phyloP scores from a whole-genome alignment of 1,284 basidiomycete species.

The Trichosporon sp. region DNA sequence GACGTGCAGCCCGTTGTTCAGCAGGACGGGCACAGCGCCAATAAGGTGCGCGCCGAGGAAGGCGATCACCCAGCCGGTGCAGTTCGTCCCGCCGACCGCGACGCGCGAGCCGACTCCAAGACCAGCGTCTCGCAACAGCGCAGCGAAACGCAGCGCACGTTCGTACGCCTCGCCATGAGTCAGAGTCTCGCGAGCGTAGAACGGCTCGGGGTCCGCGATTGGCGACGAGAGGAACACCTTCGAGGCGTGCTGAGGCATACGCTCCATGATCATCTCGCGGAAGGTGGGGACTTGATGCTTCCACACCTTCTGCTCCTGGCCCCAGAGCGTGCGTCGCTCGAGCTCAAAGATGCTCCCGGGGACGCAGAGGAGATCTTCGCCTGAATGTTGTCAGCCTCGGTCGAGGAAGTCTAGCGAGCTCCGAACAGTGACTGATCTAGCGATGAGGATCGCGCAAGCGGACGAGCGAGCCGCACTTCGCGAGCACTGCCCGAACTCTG shows the following conservation, averaged over 20 bases:
- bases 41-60: conserved; percentile 39
- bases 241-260: not conserved
- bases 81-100: conserved; percentile 38
- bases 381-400: conserved; percentile 5
- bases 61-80: conserved; percentile 30
- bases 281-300: not conserved
- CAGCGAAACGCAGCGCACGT: conserved; percentile 23
- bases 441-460: too few species aligned
- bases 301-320: not conserved
- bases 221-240: conserved; percentile 34
- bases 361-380: conserved; percentile 1
- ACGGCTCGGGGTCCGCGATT: conserved; percentile 4
- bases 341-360: conserved; percentile 4
- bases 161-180: conserved; percentile 29
- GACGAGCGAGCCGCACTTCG: not conserved
- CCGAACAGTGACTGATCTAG: too few species aligned
- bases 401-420: too few species aligned
- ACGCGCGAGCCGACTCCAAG: conserved; percentile 29
- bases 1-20: conserved; percentile 19
- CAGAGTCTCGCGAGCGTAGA: conserved; percentile 14
- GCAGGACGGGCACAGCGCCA: conserved; percentile 33
- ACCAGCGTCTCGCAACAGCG: conserved; percentile 30
- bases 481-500: too few species aligned
- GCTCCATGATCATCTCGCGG: not conserved
- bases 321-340: not conserved